Evolutionary conservation across 805 yeast species (phyloP).

Genomic region (Starmera dryadoides): DNA sequence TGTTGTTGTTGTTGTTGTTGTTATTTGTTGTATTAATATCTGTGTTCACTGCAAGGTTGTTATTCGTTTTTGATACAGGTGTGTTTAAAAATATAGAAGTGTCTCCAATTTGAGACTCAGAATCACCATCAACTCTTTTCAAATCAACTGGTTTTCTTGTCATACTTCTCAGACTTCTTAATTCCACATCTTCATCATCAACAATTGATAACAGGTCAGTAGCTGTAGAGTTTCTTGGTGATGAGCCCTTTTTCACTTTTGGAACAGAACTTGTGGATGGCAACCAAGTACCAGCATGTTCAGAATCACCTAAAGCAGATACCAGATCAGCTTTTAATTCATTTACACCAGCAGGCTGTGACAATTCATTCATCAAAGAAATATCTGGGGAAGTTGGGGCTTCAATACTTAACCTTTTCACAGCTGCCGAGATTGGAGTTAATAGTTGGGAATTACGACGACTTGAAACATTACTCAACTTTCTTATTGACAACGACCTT

Average conservation of each 20-base stretch:
- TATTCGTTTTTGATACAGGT: too few relatives aligned
- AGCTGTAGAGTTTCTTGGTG: conserved; percentile 1
- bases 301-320: conserved; percentile 2
- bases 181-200: background rate
- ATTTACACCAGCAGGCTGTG: background rate
- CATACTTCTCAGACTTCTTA: background rate
- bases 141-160: too few relatives aligned
- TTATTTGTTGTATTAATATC: background rate
- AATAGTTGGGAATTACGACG: background rate
- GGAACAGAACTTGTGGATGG: background rate
- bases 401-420: background rate
- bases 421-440: background rate
- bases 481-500: too few relatives aligned
- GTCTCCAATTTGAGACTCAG: too few relatives aligned
- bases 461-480: too few relatives aligned
- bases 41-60: too few relatives aligned
- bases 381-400: background rate
- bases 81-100: too few relatives aligned
- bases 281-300: conserved; percentile 1
- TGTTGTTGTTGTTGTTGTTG: background rate
- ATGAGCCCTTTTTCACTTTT: too few relatives aligned
- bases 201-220: background rate
- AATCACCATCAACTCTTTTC: too few relatives aligned
- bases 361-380: conserved; percentile 1
- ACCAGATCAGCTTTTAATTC: conserved; percentile 1